Base-by-base conservation (phyloP, 2,329 filamentous ascomycete genomes). In the Colletotrichum graminicola region DNA sequence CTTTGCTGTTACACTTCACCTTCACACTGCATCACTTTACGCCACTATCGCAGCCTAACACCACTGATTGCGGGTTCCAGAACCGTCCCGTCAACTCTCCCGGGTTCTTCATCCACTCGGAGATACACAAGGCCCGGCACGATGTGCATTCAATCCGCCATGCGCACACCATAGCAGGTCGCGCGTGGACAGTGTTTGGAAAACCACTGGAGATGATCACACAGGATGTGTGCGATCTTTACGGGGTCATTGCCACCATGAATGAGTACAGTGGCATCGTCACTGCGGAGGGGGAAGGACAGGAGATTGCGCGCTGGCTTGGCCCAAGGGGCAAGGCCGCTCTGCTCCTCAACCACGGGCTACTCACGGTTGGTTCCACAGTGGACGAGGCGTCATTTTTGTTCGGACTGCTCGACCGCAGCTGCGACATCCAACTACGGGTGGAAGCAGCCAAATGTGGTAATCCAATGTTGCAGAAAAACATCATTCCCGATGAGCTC, bases 321-420 rank as follows among this genome's bases (percentile, higher is more conserved):
- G 91, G 91, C 0, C 69, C 75, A 34, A 79, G 83, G 0, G 87
- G 88, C 74, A 92, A 87, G 78, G 91, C 86, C 1, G 85, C 89
- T 73, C 90, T 94, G 57, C 81, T 94, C 62, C 84, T 91, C 74
- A 94, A 94, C 78, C 92, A 94, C 79, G 92, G 92, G 0, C 81
- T 94, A 45, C 80, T 94, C 62, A 93, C 91, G 0, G 91, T 93
- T 0, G 92, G 92, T 5, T 76, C 79, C 8, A 94, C 92, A 0
- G 92, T 94, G 2, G 92, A 94, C 77, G 92, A 94, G 79, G 92
- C 92, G 1, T 90, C 89, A 0, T 94, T 91, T 78, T 79, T 93
- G 62, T 92, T 93, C 77, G 89, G 88, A 0, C 81, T 92, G 55
- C 84, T 93, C 78, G 92, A 94, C 79, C 85, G 91, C 60, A 89